Base-by-base conservation (phyloP, 2,329 filamentous ascomycete species). In the Aaosphaeria pasadenensis region DNA sequence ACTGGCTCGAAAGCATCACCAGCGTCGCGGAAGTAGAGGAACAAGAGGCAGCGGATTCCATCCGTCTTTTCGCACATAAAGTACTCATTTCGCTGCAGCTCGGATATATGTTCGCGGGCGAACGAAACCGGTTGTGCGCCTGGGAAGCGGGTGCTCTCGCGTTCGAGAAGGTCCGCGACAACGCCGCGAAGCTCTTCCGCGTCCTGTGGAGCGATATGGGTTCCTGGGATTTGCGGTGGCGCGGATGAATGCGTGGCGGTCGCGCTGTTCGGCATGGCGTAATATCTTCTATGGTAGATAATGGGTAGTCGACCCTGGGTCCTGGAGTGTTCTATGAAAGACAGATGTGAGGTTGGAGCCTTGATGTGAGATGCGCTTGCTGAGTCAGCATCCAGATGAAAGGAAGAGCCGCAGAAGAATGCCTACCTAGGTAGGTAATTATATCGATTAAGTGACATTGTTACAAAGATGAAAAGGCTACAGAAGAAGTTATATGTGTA, bases 1-100 rank as follows among this genome's bases (percentile, higher is more conserved):
- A 86, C 81, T 17, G 66, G 64, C 38, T 62, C 57, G 39, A 62
- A 47, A 13, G 45, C 52, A 7, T 41, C 46, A 11, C 52, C 28
- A 67, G 95, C 90, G 43, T 66, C 67, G 39, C 84, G 79, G 28
- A 77, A 75, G 64, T 87, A 86, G 56, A 94, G 84, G 76, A 95
- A 97, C 55, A 99, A 82, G n/a, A 99, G 82, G 70, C 95, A 96
- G 54, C 94, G 85, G 54, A 97, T 89, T 46, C 94, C 94, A 67
- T 99, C 94, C 1, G 92, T 96, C 76, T 99, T 99, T 73, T 99
- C 94, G 77, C 92, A 96, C 55, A 99, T 88, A 68, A 91, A 99
- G 76, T 97, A 99, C 72, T 97, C 94, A 64, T 88, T 79, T 49
- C 80, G 79, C 52, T 86, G 84, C 33, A 99, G 80, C 73, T 95